phyloP scores from a whole-genome alignment of 805 yeast genomes.

The Metschnikowia gelsemii region DNA sequence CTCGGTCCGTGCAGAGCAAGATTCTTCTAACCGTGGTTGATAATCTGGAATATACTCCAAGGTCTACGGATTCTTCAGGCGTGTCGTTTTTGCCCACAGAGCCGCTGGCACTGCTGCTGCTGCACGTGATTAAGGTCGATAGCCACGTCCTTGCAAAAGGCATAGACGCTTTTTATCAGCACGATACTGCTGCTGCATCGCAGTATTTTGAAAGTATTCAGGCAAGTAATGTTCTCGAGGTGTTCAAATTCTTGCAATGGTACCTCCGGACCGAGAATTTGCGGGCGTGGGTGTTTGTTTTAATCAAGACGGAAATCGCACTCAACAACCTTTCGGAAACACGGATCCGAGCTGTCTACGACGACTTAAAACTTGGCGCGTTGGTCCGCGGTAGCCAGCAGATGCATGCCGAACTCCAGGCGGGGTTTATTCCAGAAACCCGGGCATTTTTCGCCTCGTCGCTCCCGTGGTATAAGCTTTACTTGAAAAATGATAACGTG shows the following conservation, averaged over 20 bases:
- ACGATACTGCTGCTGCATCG: conserved; percentile 34
- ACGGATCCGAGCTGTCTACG: conserved; percentile 20
- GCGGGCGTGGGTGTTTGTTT: conserved; percentile 22
- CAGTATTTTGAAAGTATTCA: conserved; percentile 30
- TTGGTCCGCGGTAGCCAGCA: conserved; percentile 29
- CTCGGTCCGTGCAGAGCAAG: conserved; percentile 23
- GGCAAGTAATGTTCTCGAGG: conserved; percentile 38
- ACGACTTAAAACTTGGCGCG: conserved; percentile 24
- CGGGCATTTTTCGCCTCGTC: conserved; percentile 28
- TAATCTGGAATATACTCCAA: conserved; percentile 38
- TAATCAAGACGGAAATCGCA: conserved; percentile 18
- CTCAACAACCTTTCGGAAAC: conserved; percentile 17
- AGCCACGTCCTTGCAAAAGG: conserved; percentile 29
- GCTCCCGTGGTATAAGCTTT: conserved; percentile 44
- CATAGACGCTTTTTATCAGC: conserved; percentile 27
- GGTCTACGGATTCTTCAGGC: conserved; percentile 31
- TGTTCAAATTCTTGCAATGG: conserved; percentile 31
- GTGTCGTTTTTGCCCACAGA: conserved; percentile 25
- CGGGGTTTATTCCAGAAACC: conserved; percentile 33
- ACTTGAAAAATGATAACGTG: conserved; percentile 42
- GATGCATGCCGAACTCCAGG: conserved; percentile 39
- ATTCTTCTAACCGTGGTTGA: conserved; percentile 38
- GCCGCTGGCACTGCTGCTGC: conserved; percentile 11
- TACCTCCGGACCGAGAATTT: conserved; percentile 27
- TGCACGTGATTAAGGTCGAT: conserved; percentile 36